Conservation (phyloP, 768 basidiomycete genomes). For the Macrocybe gigantea region DNA sequence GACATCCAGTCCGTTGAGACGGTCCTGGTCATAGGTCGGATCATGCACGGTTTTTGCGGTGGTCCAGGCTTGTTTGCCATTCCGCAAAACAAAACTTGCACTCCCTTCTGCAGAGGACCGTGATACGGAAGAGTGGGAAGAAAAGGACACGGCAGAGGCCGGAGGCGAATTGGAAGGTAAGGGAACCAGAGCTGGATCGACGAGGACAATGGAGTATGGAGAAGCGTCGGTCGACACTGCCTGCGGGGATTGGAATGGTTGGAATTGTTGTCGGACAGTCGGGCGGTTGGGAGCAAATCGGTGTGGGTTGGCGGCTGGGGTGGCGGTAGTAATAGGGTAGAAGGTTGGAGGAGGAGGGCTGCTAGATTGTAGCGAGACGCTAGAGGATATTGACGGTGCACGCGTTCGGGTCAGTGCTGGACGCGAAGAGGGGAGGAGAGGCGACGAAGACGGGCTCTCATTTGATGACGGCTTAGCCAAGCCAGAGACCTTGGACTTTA, state of each 20-base stretch:
- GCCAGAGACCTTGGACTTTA: constrained; percentile 60
- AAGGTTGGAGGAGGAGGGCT: constrained; percentile 25
- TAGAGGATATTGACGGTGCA: constrained; percentile 36
- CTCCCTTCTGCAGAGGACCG: constrained; percentile 31
- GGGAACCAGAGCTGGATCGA: constrained; percentile 55
- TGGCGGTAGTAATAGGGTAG: constrained; percentile 53
- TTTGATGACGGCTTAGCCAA: constrained; percentile 29
- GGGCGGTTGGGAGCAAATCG: constrained; percentile 37
- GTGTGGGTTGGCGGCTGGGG: constrained; percentile 54
- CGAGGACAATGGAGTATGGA: constrained; percentile 11
- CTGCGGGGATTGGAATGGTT: constrained; percentile 26
- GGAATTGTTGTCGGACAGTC: constrained; percentile 20
- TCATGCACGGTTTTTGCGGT: too few relatives aligned
- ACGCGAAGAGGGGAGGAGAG: constrained; percentile 19
- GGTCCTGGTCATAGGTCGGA: constrained; percentile 9
- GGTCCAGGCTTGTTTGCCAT: constrained; percentile 6
- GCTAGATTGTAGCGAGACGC: constrained; percentile 18
- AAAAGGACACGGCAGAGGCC: constrained; percentile 64
- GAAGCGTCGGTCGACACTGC: constrained; percentile 1
- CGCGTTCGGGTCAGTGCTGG: constrained; percentile 24
- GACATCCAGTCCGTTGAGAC: constrained; percentile 24
- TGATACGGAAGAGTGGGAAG: constrained; percentile 70
- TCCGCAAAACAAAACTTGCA: constrained; percentile 26
- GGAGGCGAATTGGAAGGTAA: constrained; percentile 69
- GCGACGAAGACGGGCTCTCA: constrained; percentile 13